Evolutionary conservation across 257 asterid genomes (phyloP).

Genomic region (Coffea eugenioides): DNA sequence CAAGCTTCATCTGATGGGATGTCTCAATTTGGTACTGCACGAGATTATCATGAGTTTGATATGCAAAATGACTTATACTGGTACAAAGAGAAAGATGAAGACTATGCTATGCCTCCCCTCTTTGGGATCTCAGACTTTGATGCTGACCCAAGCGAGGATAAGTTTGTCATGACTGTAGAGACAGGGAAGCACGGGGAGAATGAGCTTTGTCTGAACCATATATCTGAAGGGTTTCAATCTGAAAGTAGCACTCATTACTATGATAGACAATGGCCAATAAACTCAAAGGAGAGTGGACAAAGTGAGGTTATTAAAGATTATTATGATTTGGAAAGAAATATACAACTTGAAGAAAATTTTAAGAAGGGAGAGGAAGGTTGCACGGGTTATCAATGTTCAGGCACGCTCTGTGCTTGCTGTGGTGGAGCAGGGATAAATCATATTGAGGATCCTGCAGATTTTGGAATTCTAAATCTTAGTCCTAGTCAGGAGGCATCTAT

Average conservation of each 20-base stretch:
- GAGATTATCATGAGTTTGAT: constrained; percentile 88
- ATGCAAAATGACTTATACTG: constrained; percentile 84
- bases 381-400: constrained; percentile 35
- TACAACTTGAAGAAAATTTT: constrained; percentile 32
- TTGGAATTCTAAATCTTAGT: constrained; percentile 22
- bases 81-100: constrained; percentile 85
- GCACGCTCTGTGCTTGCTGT: constrained; percentile 55
- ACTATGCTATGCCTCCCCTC: constrained; percentile 60
- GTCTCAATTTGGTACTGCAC: constrained; percentile 90
- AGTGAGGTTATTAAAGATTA: constrained; percentile 36
- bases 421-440: constrained; percentile 20
- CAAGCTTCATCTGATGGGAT: constrained; percentile 73
- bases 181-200: constrained; percentile 30
- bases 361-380: constrained; percentile 19
- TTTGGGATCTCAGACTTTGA: constrained; percentile 43
- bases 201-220: constrained; percentile 20
- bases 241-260: constrained; percentile 12
- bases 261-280: constrained; percentile 28
- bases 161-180: constrained; percentile 55
- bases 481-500: constrained; percentile 15
- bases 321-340: constrained; percentile 35
- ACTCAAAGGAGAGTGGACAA: constrained; percentile 19
- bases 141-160: constrained; percentile 74
- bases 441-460: constrained; percentile 21
- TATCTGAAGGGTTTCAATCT: constrained; percentile 24